phyloP scores from a whole-genome alignment of 179 eudicot species.

The Corrigiola litoralis region DNA sequence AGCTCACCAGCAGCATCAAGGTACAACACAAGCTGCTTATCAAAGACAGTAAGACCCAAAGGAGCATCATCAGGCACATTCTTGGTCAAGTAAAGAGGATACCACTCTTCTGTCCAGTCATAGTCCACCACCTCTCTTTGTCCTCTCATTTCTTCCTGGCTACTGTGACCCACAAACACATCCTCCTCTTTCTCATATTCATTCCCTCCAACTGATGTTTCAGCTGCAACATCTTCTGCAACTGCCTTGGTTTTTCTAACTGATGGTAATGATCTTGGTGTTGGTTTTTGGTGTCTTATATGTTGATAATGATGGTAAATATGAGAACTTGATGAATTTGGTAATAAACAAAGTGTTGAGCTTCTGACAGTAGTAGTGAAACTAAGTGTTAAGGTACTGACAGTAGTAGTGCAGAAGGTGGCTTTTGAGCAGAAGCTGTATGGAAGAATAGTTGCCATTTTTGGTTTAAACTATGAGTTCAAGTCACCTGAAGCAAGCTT shows the following conservation, averaged over 20 bases:
- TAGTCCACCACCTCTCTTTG: slow-evolving; percentile 39
- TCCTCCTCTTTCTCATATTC: slow-evolving; percentile 12
- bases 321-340: slow-evolving; percentile 5
- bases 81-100: slow-evolving; percentile 67
- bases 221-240: slow-evolving; percentile 21
- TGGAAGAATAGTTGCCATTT: slow-evolving; percentile 24
- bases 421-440: slow-evolving; percentile 1
- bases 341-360: slow-evolving; percentile 2
- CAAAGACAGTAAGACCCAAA: slow-evolving; percentile 77
- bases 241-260: background rate
- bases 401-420: background rate
- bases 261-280: slow-evolving; percentile 5
- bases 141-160: slow-evolving; percentile 30
- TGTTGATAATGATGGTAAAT: background rate
- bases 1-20: slow-evolving; percentile 58
- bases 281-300: background rate
- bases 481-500: background rate
- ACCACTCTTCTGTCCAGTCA: slow-evolving; percentile 96
- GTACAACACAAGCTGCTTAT: slow-evolving; percentile 73
- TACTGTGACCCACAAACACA: slow-evolving; percentile 31
- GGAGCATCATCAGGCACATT: slow-evolving; percentile 90
- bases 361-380: background rate
- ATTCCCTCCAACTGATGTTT: slow-evolving; percentile 1
- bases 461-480: background rate
- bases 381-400: background rate